Conservation (phyloP, 2,329 filamentous ascomycete species). For the Fusarium fracticaudum region DNA sequence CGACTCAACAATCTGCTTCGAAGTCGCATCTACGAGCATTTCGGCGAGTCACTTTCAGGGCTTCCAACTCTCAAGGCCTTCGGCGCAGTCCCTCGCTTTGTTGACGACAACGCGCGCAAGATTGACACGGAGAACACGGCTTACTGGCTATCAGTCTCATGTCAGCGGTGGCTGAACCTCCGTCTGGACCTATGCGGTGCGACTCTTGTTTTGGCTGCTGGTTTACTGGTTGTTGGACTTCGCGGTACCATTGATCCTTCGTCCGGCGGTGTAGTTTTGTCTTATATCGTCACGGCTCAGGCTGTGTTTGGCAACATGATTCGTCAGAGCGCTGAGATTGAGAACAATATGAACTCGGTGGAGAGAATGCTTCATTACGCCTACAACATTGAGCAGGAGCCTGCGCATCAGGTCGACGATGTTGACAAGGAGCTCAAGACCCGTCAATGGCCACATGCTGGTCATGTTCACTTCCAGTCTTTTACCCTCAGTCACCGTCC, state of each 20-base stretch:
- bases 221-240: conserved; percentile 16
- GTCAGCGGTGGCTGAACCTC: conserved; percentile 21
- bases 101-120: conserved; percentile 6
- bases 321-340: conserved; percentile 60
- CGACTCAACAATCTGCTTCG: conserved; percentile 19
- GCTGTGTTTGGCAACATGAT: conserved; percentile 70
- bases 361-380: conserved; percentile 92
- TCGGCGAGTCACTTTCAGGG: conserved; percentile 14
- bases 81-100: conserved; percentile 13
- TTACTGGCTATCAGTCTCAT: conserved; percentile 14
- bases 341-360: conserved; percentile 97
- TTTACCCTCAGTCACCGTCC: conserved; percentile 22
- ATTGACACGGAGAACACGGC: conserved; percentile 22
- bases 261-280: conserved; percentile 19
- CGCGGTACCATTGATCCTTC: conserved; percentile 19
- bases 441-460: background rate
- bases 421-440: background rate
- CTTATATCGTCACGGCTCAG: conserved; percentile 52
- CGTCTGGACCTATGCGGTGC: conserved; percentile 17
- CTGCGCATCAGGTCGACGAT: background rate
- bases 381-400: conserved; percentile 56
- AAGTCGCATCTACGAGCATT: conserved; percentile 29
- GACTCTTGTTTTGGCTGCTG: background rate
- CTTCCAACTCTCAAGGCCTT: conserved; percentile 21
- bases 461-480: conserved; percentile 11